Percentiles rank a stretch among this genome's conserved stretches.
These are phyloP conservation scores for Tarenaya hassleriana DNA, from an alignment of 345 rosid genomes.

Conservation along the genomic window DNA sequence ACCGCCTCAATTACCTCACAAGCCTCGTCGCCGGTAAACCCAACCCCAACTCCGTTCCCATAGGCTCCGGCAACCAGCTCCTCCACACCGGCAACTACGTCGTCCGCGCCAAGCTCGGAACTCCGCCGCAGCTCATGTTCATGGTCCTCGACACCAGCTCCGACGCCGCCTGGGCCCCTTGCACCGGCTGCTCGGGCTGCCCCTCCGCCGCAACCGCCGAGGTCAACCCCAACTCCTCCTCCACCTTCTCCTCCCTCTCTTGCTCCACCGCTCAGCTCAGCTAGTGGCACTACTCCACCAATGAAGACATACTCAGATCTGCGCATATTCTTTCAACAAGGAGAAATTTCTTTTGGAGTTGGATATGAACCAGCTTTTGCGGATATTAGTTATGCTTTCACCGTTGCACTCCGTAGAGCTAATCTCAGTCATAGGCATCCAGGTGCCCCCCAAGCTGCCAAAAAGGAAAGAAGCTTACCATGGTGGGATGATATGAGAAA, in stretches of 20 bases:
- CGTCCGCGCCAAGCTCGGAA: slow-evolving; percentile 63
- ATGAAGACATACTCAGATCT: slow-evolving; percentile 80
- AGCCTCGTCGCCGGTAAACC: slow-evolving; percentile 43
- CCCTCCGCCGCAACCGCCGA: slow-evolving; percentile 28
- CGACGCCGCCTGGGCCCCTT: slow-evolving; percentile 72
- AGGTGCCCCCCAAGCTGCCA: slow-evolving; percentile 44
- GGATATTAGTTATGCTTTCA: slow-evolving; percentile 91
- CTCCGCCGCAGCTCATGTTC: slow-evolving; percentile 68
- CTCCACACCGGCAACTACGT: slow-evolving; percentile 48
- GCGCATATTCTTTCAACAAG: slow-evolving; percentile 75
- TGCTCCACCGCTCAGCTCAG: slow-evolving; percentile 91
- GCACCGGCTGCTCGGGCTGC: slow-evolving; percentile 66
- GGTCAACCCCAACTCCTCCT: slow-evolving; percentile 41
- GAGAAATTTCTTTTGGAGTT: slow-evolving; percentile 77
- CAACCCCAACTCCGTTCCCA: slow-evolving; percentile 37
- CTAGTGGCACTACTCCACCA: slow-evolving; percentile 93
- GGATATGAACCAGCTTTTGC: slow-evolving; percentile 95
- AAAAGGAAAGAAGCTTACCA: slow-evolving; percentile 87
- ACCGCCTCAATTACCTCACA: slow-evolving; percentile 52
- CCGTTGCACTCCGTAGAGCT: slow-evolving; percentile 96
- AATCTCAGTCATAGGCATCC: slow-evolving; percentile 71
- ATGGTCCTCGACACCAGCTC: slow-evolving; percentile 84
- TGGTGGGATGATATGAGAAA: slow-evolving; percentile 99
- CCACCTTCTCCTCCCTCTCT: slow-evolving; percentile 48
- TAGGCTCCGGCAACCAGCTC: slow-evolving; percentile 52